Evolutionary conservation across 805 yeast species (phyloP), one percentile per base, ranked within the genome.

Genomic region (Candida bentonensis): DNA sequence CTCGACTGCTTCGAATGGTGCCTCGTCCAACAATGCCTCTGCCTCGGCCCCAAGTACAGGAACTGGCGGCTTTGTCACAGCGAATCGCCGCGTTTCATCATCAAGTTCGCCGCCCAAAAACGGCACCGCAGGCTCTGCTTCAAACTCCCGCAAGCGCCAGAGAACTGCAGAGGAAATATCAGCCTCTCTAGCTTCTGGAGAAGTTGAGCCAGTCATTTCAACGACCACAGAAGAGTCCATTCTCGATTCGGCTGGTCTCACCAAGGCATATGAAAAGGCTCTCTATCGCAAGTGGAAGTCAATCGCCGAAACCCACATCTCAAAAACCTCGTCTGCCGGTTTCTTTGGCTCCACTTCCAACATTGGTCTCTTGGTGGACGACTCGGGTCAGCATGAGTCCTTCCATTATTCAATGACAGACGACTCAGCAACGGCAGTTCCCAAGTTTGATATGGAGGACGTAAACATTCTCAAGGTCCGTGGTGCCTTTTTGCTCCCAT

Each of bases 401-500:
- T 68, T 64, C 51, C 62, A 72, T 34, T 52, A 52, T 40, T 52
- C 61, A 13, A 46, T 56, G 13, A 55, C 59, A 3, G 46, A 46
- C 3, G 52, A 46, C 9, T 44, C 21, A 21, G 41, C 41, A 11
- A 42, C 25, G 22, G 5, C 17, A 9, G 27, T 49, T 28, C 25
- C 50, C 48, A 46, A 54, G 43, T 47, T 68, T 13, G 82, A 77
- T 53, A 68, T 75, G 2, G 80, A 73, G 22, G 88, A 82, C 50
- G 65, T 80, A 53, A 79, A 78, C 54, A 70, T 79, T 39, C 64
- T 83, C 48, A 71, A 76, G 51, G 53, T 76, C 46, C 65, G 78
- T 46, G 89, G 88, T 3, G 85, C 88, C 4, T 83, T 83, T 53
- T 61, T 74, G 42, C 59, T 84, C 20, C 94, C 94, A 1, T 68